Conservation (phyloP, 1,284 basidiomycete species). For the Trichosporon ovoides region DNA sequence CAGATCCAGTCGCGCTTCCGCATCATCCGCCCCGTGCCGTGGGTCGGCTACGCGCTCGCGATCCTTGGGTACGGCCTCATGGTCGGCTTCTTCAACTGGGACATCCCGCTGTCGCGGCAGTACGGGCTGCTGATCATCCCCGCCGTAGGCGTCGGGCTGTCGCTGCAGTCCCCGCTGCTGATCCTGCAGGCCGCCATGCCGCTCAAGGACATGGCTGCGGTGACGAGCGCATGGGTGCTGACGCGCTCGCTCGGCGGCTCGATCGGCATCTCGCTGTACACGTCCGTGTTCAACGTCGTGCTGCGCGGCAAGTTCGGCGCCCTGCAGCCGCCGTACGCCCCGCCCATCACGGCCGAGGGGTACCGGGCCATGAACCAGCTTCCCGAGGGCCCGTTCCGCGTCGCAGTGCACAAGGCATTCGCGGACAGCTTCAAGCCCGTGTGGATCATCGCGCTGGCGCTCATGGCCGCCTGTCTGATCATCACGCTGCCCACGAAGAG, state of each 20-base stretch:
- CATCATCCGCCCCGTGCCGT: slow-evolving; percentile 38
- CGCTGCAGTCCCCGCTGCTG: slow-evolving; percentile 34
- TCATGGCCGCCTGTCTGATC: slow-evolving; percentile 10
- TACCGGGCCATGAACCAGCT: slow-evolving; percentile 36
- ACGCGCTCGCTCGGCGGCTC: slow-evolving; percentile 33
- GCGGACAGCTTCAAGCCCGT: slow-evolving; percentile 33
- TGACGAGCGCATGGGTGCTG: slow-evolving; percentile 38
- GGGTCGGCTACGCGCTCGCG: slow-evolving; percentile 37
- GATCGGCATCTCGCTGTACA: slow-evolving; percentile 32
- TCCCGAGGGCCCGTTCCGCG: slow-evolving; percentile 26
- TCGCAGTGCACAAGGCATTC: slow-evolving; percentile 34
- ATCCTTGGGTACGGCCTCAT: slow-evolving; percentile 32
- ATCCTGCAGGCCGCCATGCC: slow-evolving; percentile 46
- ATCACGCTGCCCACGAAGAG: slow-evolving; percentile 16
- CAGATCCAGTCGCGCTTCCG: slow-evolving; percentile 32
- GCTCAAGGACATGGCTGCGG: slow-evolving; percentile 44
- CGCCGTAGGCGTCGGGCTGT: slow-evolving; percentile 29
- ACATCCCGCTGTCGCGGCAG: slow-evolving; percentile 22
- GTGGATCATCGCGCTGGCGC: slow-evolving; percentile 8
- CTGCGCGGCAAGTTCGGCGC: slow-evolving; percentile 37
- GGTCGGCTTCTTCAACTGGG: slow-evolving; percentile 26
- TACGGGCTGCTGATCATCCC: slow-evolving; percentile 28
- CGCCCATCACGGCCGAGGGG: slow-evolving; percentile 31
- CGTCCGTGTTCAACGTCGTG: slow-evolving; percentile 39
- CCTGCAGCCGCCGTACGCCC: slow-evolving; percentile 20